Evolutionary conservation across 352 stramenopile species (phyloP), one percentile per base, ranked within the genome.

Genomic region (Globisporangium paddicum): DNA sequence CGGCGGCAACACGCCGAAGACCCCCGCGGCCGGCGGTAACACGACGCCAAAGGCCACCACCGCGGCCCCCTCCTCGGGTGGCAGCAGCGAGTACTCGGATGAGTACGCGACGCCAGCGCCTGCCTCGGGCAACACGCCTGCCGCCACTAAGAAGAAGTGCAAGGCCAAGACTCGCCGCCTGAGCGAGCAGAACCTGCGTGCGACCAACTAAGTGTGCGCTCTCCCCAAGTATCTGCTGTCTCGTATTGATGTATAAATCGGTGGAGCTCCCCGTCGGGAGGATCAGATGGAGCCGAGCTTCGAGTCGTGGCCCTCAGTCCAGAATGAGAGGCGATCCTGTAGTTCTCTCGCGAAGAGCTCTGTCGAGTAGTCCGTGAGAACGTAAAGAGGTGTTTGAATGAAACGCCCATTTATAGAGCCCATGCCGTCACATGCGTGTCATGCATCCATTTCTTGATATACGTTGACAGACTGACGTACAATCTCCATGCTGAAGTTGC

Each of bases 91-190:
- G 58, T 45, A 64, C 37, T 25, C 57, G 25, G 35, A 58, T 11
- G 57, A 63, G 40, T 63, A 63, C 57, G 44, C 44, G 11, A 56
- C 58, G 18, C 58, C 58, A 37, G 48, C 23, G 4, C 26, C 49
- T 10, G 46, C 57, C 21, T 46, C 55, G 37, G 47, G 28, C 28
- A 45, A 47, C 14, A 58, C 49, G 34, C 49, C 49, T 16, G 32
- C 50, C 14, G 34, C 50, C 21, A 56, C 50, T 13, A 56, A 56
- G 50, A 55, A 55, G 49, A 56, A 56, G 49, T 56, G 50, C 50
- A 56, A 32, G 50, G 50, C 50, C 32, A 56, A 56, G 50, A 47
- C 50, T 11, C 50, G 50, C 23, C 50, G 50, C 14, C 50, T 56
- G 50, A 47, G 50, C 37, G 50, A 56, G 11, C 37, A 56, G 32